Evolutionary conservation across 1,139 yeast species (phyloP), one percentile per base, ranked within the genome.

Genomic region (Pichia inconspicua): DNA sequence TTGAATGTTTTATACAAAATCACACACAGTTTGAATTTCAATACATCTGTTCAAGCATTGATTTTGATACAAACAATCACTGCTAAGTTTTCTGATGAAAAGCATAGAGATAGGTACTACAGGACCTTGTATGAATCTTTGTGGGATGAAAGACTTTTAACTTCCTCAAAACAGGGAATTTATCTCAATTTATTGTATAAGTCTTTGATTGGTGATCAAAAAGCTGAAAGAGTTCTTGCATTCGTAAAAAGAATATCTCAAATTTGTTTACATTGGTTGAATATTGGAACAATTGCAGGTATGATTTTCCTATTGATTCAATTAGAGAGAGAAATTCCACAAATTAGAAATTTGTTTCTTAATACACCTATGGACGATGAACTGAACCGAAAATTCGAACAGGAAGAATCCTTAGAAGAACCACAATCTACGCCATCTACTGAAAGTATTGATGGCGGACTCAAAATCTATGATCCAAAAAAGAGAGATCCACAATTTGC

Each of bases 21-120:
- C 61, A 90, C 97, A 3, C 97, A 92, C 65, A 84, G 96, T 25
- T 80, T 95, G 30, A 94, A 94, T 65, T 90, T 92, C 72, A 89
- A 88, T 65, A 92, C 98, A 3, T 83, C 95, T 10, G 82, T 94
- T 32, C 98, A 94, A 70, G 96, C 98, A 0, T 74, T 94, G 55
- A 82, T 85, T 31, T 77, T 92, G 60, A 80, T 92, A 47, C 80
- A 84, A 65, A 96, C 88, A 62, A 85, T 92, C 53, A 61, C 75
- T 27, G 71, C 73, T 51, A 86, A 84, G 54, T 48, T 53, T 41
- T 31, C 54, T 1, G 53, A 49, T 28, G 52, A 47, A 15, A 40
- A 46, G 14, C 70, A 72, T 31, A 65, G 78, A 25, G 95, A 87
- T 62, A 77, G 98, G 62, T 94, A 78, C 64, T 90, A 82, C 72